Conservation (phyloP, 164 flowering plant genomes). For the Vitis labrusca region DNA sequence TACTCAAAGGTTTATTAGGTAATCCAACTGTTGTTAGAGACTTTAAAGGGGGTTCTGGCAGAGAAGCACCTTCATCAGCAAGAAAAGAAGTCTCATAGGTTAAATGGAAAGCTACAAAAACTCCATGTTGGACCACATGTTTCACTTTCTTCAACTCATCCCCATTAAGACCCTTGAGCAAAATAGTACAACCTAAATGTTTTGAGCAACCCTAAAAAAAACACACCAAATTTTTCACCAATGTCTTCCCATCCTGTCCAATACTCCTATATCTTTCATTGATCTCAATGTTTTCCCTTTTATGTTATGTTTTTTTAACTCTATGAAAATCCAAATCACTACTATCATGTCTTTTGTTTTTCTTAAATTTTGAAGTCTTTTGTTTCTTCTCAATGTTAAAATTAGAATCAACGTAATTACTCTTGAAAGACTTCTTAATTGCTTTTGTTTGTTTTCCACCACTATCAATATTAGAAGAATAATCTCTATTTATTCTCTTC, state of each 20-base stretch:
- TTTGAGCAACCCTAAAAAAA: slow-evolving; percentile 91
- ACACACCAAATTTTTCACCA: slow-evolving; percentile 81
- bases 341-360: slow-evolving; percentile 18
- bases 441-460: too few species aligned
- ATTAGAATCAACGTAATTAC: too few species aligned
- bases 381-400: too few species aligned
- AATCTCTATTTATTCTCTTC: too few species aligned
- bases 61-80: slow-evolving; percentile 93
- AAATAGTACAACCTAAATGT: slow-evolving; percentile 86
- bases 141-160: slow-evolving; percentile 89
- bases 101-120: slow-evolving; percentile 91
- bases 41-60: slow-evolving; percentile 74
- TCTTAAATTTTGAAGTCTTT: too few species aligned
- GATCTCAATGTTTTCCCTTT: too few species aligned
- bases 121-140: slow-evolving; percentile 81
- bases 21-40: slow-evolving; percentile 77
- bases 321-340: too few species aligned
- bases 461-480: too few species aligned
- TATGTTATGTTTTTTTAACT: too few species aligned
- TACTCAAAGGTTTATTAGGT: slow-evolving; percentile 59
- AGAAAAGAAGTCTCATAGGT: slow-evolving; percentile 90
- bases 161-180: slow-evolving; percentile 81
- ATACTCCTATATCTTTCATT: too few species aligned
- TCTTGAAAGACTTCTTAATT: too few species aligned
- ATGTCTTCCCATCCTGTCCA: slow-evolving; percentile 78